phyloP scores from a whole-genome alignment of 306 rosid genomes.

The Sicyos edulis region DNA sequence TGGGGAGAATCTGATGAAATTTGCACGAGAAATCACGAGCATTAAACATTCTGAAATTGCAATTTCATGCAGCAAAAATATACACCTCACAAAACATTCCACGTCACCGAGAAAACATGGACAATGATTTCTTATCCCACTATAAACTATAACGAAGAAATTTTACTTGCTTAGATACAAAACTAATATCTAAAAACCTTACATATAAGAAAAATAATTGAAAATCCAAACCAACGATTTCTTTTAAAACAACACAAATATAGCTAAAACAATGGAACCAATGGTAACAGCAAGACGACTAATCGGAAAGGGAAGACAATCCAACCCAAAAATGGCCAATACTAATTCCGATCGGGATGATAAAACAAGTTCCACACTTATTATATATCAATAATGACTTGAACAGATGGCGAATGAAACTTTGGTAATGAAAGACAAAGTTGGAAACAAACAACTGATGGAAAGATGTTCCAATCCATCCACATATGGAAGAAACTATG shows the following conservation, averaged over 20 bases:
- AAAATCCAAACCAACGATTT: neutral
- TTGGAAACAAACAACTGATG: conserved; percentile 12
- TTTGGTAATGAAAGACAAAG: conserved; percentile 3
- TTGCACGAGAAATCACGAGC: neutral
- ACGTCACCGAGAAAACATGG: neutral
- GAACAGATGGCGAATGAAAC: neutral
- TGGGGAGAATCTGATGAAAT: neutral
- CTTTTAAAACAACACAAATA: neutral
- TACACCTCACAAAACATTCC: neutral
- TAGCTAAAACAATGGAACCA: neutral
- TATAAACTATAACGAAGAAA: neutral
- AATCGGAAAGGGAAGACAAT: neutral
- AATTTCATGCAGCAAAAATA: neutral
- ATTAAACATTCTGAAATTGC: neutral
- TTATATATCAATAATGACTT: conserved; percentile 5
- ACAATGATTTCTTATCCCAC: neutral
- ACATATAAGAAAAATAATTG: neutral
- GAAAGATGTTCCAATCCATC: conserved; percentile 27
- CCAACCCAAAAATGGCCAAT: neutral
- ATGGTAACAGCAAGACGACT: neutral
- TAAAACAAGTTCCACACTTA: conserved; percentile 12
- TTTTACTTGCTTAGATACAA: neutral
- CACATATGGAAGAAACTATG: conserved; percentile 25
- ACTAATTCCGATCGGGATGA: conserved; percentile 6
- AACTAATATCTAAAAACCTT: neutral